Conservation (phyloP, 2,329 filamentous ascomycete genomes). For the Magnaporthiopsis incrustans region DNA sequence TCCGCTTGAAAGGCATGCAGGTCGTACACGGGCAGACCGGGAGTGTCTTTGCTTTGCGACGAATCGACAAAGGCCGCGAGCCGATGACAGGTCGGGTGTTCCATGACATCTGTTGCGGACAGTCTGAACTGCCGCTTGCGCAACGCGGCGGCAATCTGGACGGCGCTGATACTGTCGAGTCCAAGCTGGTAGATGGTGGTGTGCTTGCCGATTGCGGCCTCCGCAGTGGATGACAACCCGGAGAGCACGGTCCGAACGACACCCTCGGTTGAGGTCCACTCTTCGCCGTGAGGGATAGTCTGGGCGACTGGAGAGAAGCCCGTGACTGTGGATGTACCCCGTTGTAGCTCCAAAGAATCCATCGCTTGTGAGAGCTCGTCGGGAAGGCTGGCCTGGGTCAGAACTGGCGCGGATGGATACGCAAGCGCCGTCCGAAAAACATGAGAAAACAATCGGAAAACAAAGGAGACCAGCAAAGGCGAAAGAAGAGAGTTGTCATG, state of each 20-base stretch:
- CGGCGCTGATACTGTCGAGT: conserved; percentile 81
- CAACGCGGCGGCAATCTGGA: conserved; percentile 65
- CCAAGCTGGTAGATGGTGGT: conserved; percentile 84
- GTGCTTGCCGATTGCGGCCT: conserved; percentile 41
- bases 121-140: conserved; percentile 50
- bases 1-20: conserved; percentile 28
- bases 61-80: conserved; percentile 21
- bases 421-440: conserved; percentile 19
- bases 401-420: conserved; percentile 22
- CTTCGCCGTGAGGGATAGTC: neutral
- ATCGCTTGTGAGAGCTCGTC: conserved; percentile 10
- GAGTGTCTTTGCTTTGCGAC: neutral
- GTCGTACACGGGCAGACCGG: conserved; percentile 24
- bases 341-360: neutral
- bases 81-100: conserved; percentile 40
- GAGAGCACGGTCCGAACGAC: conserved; percentile 49
- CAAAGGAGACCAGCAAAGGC: neutral
- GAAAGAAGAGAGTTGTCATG: conserved; percentile 34
- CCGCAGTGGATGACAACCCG: conserved; percentile 44
- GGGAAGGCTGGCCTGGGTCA: conserved; percentile 13
- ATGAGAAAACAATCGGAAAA: conserved; percentile 20
- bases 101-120: conserved; percentile 67
- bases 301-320: neutral
- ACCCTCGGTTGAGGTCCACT: conserved; percentile 44
- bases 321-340: neutral